Conservation (phyloP, 73 alveolate species). For the Paramecium tetraurelia region DNA sequence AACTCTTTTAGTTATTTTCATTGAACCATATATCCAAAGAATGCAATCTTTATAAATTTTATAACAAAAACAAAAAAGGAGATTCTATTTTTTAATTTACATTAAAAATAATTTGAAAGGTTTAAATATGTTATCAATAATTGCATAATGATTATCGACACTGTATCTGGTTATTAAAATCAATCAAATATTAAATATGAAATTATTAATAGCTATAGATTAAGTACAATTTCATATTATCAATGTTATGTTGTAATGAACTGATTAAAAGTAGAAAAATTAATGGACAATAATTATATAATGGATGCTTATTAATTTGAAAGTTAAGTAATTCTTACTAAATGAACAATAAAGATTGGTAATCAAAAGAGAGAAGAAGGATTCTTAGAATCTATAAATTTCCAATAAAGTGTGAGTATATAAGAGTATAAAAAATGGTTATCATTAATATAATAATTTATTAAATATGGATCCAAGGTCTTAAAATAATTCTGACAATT, state of each 20-base stretch:
- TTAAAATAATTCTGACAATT: not conserved
- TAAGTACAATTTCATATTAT: not conserved
- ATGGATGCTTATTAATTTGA: not conserved
- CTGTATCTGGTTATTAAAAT: no score
- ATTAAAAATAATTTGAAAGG: not conserved
- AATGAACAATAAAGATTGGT: not conserved
- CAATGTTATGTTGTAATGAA: not conserved
- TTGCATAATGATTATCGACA: no score
- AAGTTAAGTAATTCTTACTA: not conserved
- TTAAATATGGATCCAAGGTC: conserved; percentile 15
- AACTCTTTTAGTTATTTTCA: not conserved
- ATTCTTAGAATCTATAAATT: not conserved
- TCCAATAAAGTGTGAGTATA: not conserved
- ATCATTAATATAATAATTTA: not conserved
- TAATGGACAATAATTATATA: not conserved
- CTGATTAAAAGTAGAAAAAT: not conserved
- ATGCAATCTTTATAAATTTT: not conserved
- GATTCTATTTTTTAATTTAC: not conserved
- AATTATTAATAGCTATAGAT: not conserved
- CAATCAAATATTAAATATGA: no score
- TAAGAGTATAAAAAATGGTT: not conserved
- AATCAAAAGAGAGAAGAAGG: not conserved
- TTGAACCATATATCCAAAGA: not conserved
- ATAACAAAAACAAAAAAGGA: not conserved
- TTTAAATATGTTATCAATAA: no score